Percentiles rank a stretch among this genome's conserved stretches.
phyloP scores from a whole-genome alignment of 192 early-diverging fungal species.

The Umbelopsis isabellina region DNA sequence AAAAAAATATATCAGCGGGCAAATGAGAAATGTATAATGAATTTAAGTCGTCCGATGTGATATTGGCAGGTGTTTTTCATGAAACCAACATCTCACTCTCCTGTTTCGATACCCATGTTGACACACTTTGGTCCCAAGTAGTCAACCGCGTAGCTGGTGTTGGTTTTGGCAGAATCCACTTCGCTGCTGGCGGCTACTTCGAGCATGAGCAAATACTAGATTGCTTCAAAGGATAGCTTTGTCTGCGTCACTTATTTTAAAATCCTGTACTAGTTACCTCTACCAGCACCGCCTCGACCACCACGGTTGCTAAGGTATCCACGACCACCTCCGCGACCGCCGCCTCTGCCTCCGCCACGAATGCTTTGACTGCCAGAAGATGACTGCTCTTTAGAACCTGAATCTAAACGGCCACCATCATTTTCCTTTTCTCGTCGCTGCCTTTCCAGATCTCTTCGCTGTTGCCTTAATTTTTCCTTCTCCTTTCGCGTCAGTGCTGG shows the following conservation, averaged over 20 bases:
- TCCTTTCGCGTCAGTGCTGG: constrained; percentile 1
- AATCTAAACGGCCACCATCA: neutral
- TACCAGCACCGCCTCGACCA: constrained; percentile 17
- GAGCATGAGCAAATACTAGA: no score
- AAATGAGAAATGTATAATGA: no score
- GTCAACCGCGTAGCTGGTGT: no score
- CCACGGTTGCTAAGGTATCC: constrained; percentile 19
- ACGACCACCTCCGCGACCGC: constrained; percentile 7
- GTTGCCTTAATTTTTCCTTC: constrained; percentile 6
- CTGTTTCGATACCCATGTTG: no score
- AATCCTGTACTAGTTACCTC: neutral
- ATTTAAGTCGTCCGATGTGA: no score
- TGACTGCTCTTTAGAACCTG: neutral
- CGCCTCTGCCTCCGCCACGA: neutral
- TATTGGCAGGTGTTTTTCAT: no score
- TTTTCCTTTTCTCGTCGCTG: constrained; percentile 11
- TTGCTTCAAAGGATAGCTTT: neutral
- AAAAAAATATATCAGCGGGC: no score
- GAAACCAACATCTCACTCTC: no score
- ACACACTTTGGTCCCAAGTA: no score
- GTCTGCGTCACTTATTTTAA: neutral
- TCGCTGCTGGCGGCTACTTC: no score
- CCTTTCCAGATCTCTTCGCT: constrained; percentile 18
- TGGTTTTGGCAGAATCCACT: no score
- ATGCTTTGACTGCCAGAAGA: neutral